A percentile compares a stretch with the other conserved stretches of the same genome.
Conservation (phyloP, 768 basidiomycete species). For the Auricularia heimuer region DNA sequence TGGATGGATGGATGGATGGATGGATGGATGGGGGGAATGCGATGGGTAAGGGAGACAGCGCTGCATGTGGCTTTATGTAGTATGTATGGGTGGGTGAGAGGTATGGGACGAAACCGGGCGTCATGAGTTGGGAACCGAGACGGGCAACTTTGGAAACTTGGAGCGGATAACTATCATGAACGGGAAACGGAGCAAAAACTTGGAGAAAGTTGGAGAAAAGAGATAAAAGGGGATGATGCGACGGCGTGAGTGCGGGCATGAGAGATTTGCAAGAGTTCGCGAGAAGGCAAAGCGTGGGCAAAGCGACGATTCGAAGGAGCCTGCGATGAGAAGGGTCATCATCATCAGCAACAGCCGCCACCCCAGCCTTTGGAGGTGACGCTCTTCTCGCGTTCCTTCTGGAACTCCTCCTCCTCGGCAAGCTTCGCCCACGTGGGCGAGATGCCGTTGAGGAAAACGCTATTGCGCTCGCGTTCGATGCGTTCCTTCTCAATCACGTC, state of each 20-base stretch:
- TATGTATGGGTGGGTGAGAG: neutral
- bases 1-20: neutral
- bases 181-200: neutral
- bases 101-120: neutral
- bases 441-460: slow-evolving; percentile 59
- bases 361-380: neutral
- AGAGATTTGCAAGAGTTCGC: neutral
- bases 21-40: too few species aligned
- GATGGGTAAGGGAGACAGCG: neutral
- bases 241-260: neutral
- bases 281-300: neutral
- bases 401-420: slow-evolving; percentile 61
- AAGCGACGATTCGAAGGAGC: too few species aligned
- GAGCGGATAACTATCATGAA: neutral
- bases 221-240: neutral
- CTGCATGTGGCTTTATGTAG: neutral
- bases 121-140: neutral
- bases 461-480: slow-evolving; percentile 69
- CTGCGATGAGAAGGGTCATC: neutral
- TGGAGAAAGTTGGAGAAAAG: neutral
- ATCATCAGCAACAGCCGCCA: neutral
- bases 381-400: slow-evolving; percentile 1
- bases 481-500: slow-evolving; percentile 77
- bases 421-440: slow-evolving; percentile 71
- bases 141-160: neutral